These are phyloP conservation scores for Pisolithus orientalis DNA, from an alignment of 768 basidiomycete genomes.

Conservation along the genomic window DNA sequence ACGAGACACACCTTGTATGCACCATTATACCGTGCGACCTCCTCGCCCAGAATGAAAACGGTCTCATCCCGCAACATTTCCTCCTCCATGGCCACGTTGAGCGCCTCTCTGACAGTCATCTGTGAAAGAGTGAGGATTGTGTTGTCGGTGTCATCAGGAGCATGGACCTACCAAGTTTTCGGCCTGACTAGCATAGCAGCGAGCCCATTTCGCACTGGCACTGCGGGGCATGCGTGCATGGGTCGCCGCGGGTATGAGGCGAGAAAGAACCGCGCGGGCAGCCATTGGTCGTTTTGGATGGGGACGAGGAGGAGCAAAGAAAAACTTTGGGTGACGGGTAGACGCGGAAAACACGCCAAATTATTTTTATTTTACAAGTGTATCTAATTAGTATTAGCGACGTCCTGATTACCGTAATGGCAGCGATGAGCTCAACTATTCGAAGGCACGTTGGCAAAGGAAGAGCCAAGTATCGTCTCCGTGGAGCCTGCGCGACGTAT, in stretches of 20 bases:
- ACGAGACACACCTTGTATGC: constrained; percentile 73
- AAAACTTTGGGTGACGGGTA: constrained; percentile 14
- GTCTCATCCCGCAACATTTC: constrained; percentile 96
- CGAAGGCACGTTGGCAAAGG: constrained; percentile 66
- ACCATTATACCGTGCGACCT: constrained; percentile 97
- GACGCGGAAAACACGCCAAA: constrained; percentile 13
- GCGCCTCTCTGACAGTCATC: constrained; percentile 98
- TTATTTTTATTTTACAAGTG: not conserved
- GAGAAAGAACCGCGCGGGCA: constrained; percentile 53
- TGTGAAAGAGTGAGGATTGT: constrained; percentile 27
- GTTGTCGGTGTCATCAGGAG: constrained; percentile 25
- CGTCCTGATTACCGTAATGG: constrained; percentile 21
- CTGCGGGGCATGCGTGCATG: constrained; percentile 39
- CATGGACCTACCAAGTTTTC: constrained; percentile 40
- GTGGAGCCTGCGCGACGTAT: constrained; percentile 73
- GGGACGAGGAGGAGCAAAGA: constrained; percentile 23
- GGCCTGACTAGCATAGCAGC: constrained; percentile 60
- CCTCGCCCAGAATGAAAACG: constrained; percentile 95
- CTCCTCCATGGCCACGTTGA: constrained; percentile 98
- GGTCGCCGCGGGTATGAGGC: constrained; percentile 47
- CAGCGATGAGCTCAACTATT: constrained; percentile 62
- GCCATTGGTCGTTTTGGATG: constrained; percentile 43
- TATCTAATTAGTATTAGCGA: constrained; percentile 40
- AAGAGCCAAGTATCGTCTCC: constrained; percentile 70
- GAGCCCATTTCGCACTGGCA: constrained; percentile 40